A percentile compares a stretch with the other conserved stretches of the same genome.
Conservation (phyloP, 208 protist species). For the Crithidia expoeki region DNA sequence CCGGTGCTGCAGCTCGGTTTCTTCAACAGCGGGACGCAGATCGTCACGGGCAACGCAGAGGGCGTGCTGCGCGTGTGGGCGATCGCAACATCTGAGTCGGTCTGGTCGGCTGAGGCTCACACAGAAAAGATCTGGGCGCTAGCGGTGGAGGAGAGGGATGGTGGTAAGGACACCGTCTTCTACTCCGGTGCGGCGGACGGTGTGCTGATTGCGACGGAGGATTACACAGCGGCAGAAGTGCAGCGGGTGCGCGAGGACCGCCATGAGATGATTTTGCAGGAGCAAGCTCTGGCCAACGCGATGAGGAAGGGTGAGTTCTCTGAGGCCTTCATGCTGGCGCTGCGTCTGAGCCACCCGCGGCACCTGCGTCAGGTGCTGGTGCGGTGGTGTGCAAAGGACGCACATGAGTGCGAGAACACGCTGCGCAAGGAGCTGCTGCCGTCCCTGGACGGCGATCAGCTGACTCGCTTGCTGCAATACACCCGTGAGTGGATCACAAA, state of each 20-base stretch:
- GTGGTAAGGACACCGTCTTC: conserved; percentile 50
- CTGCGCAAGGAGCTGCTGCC: conserved; percentile 69
- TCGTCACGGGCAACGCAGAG: conserved; percentile 86
- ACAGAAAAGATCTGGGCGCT: conserved; percentile 89
- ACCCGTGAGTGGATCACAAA: conserved; percentile 93
- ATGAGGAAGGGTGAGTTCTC: conserved; percentile 79
- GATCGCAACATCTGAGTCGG: conserved; percentile 70
- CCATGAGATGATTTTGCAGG: conserved; percentile 70
- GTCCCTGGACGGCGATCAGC: conserved; percentile 52
- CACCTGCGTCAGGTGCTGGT: conserved; percentile 86
- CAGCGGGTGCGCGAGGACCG: conserved; percentile 63
- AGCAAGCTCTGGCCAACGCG: conserved; percentile 87
- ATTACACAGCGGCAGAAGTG: conserved; percentile 92
- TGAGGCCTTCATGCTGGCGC: conserved; percentile 79
- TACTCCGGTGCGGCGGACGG: conserved; percentile 88
- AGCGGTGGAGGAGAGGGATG: conserved; percentile 46
- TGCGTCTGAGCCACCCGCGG: conserved; percentile 87
- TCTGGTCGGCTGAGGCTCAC: conserved; percentile 83
- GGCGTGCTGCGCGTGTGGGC: conserved; percentile 93
- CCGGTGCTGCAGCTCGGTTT: conserved; percentile 85
- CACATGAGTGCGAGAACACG: conserved; percentile 58
- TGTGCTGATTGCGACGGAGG: conserved; percentile 83
- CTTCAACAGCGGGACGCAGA: conserved; percentile 88
- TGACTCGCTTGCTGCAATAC: conserved; percentile 86
- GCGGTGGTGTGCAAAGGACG: conserved; percentile 68